These are phyloP conservation scores for Pseudogymnoascus sp. DNA, from an alignment of 2,329 filamentous ascomycete species.

Conservation along the genomic window DNA sequence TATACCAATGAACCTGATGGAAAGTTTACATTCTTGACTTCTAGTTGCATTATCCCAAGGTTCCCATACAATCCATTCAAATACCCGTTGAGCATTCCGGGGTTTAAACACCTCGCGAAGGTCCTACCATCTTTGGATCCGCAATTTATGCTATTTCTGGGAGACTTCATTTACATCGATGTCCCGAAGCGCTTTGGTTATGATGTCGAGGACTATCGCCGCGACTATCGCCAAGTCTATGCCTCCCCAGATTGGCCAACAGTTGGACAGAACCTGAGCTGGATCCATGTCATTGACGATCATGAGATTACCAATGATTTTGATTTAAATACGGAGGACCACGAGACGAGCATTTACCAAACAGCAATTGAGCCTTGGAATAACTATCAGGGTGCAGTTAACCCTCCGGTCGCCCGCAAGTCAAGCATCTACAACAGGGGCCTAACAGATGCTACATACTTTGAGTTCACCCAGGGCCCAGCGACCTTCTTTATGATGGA, in stretches of 20 bases:
- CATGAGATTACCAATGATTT: conserved; percentile 96
- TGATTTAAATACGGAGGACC: conserved; percentile 64
- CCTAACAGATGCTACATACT: conserved; percentile 65
- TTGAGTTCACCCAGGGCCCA: conserved; percentile 81
- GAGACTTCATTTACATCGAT: conserved; percentile 87
- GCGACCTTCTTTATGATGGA: conserved; percentile 94
- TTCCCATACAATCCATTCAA: conserved; percentile 84
- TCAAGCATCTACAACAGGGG: conserved; percentile 35
- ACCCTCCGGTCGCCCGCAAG: conserved; percentile 63
- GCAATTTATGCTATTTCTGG: conserved; percentile 75
- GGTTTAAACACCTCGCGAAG: conserved; percentile 69
- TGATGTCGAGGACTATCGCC: conserved; percentile 67
- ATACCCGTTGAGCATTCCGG: conserved; percentile 75
- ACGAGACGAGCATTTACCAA: not conserved
- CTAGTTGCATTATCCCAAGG: conserved; percentile 84
- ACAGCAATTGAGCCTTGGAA: conserved; percentile 54
- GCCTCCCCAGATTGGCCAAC: conserved; percentile 84
- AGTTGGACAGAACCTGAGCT: conserved; percentile 73
- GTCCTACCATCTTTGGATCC: conserved; percentile 64
- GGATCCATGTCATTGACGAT: conserved; percentile 95
- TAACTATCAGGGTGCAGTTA: conserved; percentile 77
- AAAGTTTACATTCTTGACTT: conserved; percentile 83
- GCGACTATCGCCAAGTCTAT: conserved; percentile 94
- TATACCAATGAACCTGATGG: conserved; percentile 53
- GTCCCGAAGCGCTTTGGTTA: conserved; percentile 75